phyloP scores from a whole-genome alignment of 495 filamentous ascomycete genomes.

The Durotheca rogersii region DNA sequence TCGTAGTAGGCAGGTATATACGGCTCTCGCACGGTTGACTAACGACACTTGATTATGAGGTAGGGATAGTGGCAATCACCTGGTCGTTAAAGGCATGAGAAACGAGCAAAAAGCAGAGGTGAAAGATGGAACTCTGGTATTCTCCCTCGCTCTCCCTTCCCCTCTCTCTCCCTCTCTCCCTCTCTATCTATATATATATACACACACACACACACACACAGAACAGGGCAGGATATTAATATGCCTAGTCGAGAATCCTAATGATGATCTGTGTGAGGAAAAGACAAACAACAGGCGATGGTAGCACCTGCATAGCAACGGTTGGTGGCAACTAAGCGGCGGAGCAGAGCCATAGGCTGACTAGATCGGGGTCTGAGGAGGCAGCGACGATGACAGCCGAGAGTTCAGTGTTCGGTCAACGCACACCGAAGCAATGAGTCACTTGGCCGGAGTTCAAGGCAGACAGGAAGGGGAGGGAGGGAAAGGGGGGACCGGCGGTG shows the following conservation, averaged over 20 bases:
- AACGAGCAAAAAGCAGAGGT: no score
- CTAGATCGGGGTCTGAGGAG: constrained; percentile 18
- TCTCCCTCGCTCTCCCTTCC: no score
- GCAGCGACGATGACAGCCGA: neutral
- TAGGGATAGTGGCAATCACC: no score
- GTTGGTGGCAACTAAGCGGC: constrained; percentile 1
- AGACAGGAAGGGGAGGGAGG: constrained; percentile 6
- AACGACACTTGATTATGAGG: no score
- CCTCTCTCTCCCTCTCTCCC: no score
- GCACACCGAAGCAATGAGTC: constrained; percentile 27
- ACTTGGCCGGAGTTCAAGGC: constrained; percentile 21
- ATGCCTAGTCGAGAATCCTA: constrained; percentile 5
- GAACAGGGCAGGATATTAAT: neutral
- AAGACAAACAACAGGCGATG: constrained; percentile 8
- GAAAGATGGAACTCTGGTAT: no score
- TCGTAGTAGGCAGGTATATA: neutral
- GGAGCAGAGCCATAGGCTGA: constrained; percentile 27
- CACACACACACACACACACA: constrained; percentile 7
- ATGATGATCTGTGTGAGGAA: constrained; percentile 6
- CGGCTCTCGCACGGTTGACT: neutral
- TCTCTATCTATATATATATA: no score
- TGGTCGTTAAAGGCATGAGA: no score
- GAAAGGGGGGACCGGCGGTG: constrained; percentile 5
- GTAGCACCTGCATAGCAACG: constrained; percentile 6
- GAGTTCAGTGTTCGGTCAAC: constrained; percentile 2